Base-by-base conservation (phyloP, 2,329 filamentous ascomycete genomes). In the Drechslera avenae region DNA sequence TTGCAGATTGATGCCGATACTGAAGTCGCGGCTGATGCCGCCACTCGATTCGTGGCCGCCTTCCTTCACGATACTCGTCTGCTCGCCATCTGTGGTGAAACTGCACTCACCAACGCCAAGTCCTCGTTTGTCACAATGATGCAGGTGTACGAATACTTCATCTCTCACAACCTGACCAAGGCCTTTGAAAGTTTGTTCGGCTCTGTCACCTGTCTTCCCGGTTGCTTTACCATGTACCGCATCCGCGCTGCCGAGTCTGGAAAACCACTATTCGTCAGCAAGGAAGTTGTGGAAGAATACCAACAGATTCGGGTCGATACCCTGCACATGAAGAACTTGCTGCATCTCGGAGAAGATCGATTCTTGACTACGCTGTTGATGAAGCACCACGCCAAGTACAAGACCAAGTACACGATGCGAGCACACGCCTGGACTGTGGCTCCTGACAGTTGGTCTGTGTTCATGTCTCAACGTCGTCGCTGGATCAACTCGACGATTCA, bases 401-500 rank as follows among this genome's bases (percentile, higher is more conserved):
- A 97, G 86, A 97, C 94, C 48, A 99, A 97, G 82, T 99, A 95
- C 73, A 91, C 95, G 69, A 90, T 89, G 80, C 82, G 83, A 50
- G 93, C 94, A 5, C 89, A 97, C 67, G 94, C 94, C 19, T 97
- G 91, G 91, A 99, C 94, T 10, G 92, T 97, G 65, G 94, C 94
- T 6, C 94, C 94, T 5, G 94, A 99, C 73, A 91, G 88, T 57
- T 97, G 91, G 89, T 78, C 81, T 34, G 91, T 99, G 52, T 97
- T 99, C 83, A 81, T 97, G 74, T 99, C 94, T 19, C 94, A 99
- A 78, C 91, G 94, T 81, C 93, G 94, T 80, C 90, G 94, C 73
- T 99, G 94, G 94, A 99, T 99, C 77, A 99, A 99, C 81, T 97
- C 92, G 49, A 99, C 94, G 0, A 90, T 99, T 43, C 94, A 99